These are phyloP conservation scores for Aurantiochytrium sp. DNA, from an alignment of 108 stramenopile genomes.

Conservation along the genomic window DNA sequence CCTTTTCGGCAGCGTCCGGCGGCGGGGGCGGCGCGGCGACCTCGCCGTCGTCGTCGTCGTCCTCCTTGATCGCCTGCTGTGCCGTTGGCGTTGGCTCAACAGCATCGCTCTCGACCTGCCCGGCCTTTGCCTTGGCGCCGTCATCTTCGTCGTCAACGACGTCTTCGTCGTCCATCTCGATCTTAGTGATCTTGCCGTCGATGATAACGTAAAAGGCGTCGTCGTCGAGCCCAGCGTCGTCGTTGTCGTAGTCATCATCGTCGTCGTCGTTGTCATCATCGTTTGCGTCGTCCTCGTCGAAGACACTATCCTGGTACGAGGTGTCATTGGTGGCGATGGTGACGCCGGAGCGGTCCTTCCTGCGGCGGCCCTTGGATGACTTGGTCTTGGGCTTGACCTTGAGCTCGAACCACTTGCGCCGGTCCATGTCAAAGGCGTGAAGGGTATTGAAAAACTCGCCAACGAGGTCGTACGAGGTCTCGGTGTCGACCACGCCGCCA, in stretches of 20 bases:
- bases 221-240: constrained; percentile 7
- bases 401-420: constrained; percentile 46
- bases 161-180: background rate
- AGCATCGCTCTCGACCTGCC: too few relatives aligned
- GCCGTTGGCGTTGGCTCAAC: background rate
- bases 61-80: too few relatives aligned
- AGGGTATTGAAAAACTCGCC: constrained; percentile 56
- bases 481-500: constrained; percentile 52
- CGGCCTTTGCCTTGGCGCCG: background rate
- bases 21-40: too few relatives aligned
- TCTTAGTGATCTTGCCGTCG: constrained; percentile 15
- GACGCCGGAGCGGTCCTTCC: background rate
- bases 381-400: background rate
- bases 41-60: too few relatives aligned
- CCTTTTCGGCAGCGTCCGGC: too few relatives aligned
- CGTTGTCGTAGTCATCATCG: constrained; percentile 8
- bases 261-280: constrained; percentile 33
- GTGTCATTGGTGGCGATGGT: background rate
- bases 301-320: constrained; percentile 13
- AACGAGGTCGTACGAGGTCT: constrained; percentile 31
- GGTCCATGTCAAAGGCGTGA: constrained; percentile 54
- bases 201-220: constrained; percentile 28
- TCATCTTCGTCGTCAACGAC: background rate
- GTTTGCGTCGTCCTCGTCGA: constrained; percentile 27
- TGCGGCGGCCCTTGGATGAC: background rate